These are phyloP conservation scores for Helichrysum umbraculigerum DNA, from an alignment of 129 eudicot genomes.

Conservation along the genomic window DNA sequence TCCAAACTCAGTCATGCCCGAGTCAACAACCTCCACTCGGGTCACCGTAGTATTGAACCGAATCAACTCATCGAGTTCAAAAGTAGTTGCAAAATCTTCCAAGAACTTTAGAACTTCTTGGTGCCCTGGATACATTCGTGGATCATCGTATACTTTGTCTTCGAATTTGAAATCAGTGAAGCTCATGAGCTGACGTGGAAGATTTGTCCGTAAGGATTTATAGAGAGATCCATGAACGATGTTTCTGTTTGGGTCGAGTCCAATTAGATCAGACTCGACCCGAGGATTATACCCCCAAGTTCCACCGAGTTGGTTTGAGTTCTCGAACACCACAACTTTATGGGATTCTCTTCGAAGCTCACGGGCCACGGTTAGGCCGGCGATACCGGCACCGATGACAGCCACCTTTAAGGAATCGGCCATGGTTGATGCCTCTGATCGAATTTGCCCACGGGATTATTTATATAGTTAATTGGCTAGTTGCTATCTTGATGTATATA, in stretches of 20 bases:
- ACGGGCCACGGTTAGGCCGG: conserved; percentile 52
- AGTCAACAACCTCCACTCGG: conserved; percentile 42
- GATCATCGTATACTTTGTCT: conserved; percentile 30
- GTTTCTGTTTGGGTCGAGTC: conserved; percentile 44
- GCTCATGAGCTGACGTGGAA: conserved; percentile 56
- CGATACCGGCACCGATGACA: conserved; percentile 69
- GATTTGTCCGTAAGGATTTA: conserved; percentile 50
- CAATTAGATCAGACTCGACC: too few relatives aligned
- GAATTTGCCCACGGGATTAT: too few relatives aligned
- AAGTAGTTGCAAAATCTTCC: conserved; percentile 47
- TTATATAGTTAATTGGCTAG: too few relatives aligned
- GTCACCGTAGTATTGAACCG: conserved; percentile 46
- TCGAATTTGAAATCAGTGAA: conserved; percentile 53
- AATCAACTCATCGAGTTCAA: conserved; percentile 36
- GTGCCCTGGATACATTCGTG: conserved; percentile 50
- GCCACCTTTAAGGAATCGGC: conserved; percentile 47
- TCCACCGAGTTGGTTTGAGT: too few relatives aligned
- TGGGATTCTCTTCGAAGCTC: conserved; percentile 49
- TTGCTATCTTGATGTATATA: too few relatives aligned
- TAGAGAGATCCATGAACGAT: too few relatives aligned
- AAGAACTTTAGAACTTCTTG: conserved; percentile 54
- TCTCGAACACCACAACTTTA: too few relatives aligned
- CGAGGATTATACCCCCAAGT: too few relatives aligned
- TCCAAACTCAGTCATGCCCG: conserved; percentile 2
- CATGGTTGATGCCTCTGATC: neutral